Evolutionary conservation across 31 red algal genomes (phyloP).

Genomic region (Porphyra umbilicalis): DNA sequence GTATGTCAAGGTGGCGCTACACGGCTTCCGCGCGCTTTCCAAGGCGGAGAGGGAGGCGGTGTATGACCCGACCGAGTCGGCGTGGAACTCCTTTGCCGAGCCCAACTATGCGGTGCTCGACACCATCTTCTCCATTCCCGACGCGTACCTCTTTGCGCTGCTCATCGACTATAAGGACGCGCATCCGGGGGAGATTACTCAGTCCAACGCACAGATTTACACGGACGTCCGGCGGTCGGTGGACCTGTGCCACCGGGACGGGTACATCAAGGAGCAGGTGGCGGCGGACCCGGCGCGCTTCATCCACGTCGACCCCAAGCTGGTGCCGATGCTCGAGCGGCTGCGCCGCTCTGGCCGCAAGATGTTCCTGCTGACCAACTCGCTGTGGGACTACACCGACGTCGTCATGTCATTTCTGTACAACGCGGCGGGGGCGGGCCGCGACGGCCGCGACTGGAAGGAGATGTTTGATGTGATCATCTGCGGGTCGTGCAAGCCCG

Average conservation of each 20-base stretch:
- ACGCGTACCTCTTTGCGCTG: conserved; percentile 82
- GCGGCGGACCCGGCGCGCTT: conserved; percentile 50
- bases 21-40: conserved; percentile 57
- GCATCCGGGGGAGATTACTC: conserved; percentile 36
- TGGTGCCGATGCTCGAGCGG: conserved; percentile 62
- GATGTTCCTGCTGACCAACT: conserved; percentile 93
- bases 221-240: conserved; percentile 76
- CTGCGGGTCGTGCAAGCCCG: conserved; percentile 82
- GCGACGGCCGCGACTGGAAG: conserved; percentile 34
- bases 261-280: conserved; percentile 79
- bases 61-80: conserved; percentile 33
- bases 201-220: conserved; percentile 65
- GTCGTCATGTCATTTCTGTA: conserved; percentile 85
- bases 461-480: conserved; percentile 88
- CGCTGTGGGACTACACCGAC: conserved; percentile 87
- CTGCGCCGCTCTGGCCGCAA: conserved; percentile 63
- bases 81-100: conserved; percentile 58
- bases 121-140: conserved; percentile 88
- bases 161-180: conserved; percentile 72
- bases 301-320: conserved; percentile 53
- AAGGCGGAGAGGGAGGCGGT: conserved; percentile 64
- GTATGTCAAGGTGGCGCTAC: conserved; percentile 83
- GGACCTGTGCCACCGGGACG: conserved; percentile 97
- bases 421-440: conserved; percentile 4
- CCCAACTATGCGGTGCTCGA: conserved; percentile 75